Conservation (phyloP, 805 yeast species). For the Pichia manshurica region DNA sequence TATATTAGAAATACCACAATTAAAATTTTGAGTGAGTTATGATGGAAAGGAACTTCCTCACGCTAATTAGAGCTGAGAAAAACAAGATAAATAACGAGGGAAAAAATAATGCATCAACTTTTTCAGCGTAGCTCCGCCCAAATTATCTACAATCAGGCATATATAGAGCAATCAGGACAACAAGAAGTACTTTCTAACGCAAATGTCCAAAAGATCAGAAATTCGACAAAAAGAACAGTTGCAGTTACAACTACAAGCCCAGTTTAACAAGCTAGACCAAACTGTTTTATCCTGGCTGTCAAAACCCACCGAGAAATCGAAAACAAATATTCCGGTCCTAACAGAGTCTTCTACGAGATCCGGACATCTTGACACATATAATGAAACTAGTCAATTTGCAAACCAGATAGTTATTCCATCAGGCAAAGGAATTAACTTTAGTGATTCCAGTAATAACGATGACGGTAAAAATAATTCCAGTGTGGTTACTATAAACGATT, state of each 20-base stretch:
- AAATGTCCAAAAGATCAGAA: conserved; percentile 33
- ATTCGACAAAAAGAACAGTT: conserved; percentile 42
- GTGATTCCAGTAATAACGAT: neutral
- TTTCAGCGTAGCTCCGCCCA: too few species aligned
- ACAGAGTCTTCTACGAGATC: neutral
- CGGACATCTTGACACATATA: too few species aligned
- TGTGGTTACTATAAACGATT: conserved; percentile 10
- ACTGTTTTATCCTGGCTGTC: conserved; percentile 38
- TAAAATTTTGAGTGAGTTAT: too few species aligned
- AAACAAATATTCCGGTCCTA: neutral
- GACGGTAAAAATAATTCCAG: neutral
- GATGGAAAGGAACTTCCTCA: too few species aligned
- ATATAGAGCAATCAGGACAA: too few species aligned
- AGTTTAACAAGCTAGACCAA: conserved; percentile 33
- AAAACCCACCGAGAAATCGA: conserved; percentile 1
- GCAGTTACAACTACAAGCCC: conserved; percentile 42
- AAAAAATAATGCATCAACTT: too few species aligned
- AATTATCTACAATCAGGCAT: too few species aligned
- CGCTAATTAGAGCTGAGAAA: too few species aligned
- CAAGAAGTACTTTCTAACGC: too few species aligned
- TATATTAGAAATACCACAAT: too few species aligned
- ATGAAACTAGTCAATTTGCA: too few species aligned
- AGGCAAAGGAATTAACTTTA: conserved; percentile 27
- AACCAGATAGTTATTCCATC: conserved; percentile 16
- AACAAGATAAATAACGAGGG: too few species aligned